These are phyloP conservation scores for Urostyla sp. DNA, from an alignment of 73 alveolate species.

Conservation along the genomic window DNA sequence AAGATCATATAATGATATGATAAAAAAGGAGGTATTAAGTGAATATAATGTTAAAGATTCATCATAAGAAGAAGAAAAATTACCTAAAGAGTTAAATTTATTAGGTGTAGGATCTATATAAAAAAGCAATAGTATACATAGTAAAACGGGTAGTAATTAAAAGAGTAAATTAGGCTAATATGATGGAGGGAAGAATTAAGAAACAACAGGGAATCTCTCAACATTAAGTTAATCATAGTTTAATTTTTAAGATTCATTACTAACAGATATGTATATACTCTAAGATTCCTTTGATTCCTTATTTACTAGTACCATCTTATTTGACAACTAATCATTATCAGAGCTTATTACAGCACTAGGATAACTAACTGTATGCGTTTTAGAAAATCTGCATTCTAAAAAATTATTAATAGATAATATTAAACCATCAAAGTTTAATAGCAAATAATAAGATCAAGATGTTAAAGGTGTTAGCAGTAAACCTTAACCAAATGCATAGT, in stretches of 20 bases:
- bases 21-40: not conserved
- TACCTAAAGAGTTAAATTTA: not conserved
- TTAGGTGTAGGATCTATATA: conserved; percentile 1
- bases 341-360: conserved; percentile 48
- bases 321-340: conserved; percentile 26
- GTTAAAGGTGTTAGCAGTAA: conserved; percentile 47
- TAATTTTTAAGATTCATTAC: not conserved
- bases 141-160: not conserved
- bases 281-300: conserved; percentile 51
- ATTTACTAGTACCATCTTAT: conserved; percentile 25
- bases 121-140: conserved; percentile 9
- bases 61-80: conserved; percentile 1
- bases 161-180: not conserved
- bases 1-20: not conserved
- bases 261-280: conserved; percentile 39
- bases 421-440: not conserved
- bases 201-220: not conserved
- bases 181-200: not conserved
- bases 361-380: conserved; percentile 31
- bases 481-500: conserved; percentile 63
- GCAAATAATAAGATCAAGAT: conserved; percentile 20
- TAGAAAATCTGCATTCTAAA: conserved; percentile 40
- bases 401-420: not conserved
- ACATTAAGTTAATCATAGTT: not conserved
- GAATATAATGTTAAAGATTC: conserved; percentile 1